phyloP scores from a whole-genome alignment of 257 asterid species.

The Scutellaria minor region DNA sequence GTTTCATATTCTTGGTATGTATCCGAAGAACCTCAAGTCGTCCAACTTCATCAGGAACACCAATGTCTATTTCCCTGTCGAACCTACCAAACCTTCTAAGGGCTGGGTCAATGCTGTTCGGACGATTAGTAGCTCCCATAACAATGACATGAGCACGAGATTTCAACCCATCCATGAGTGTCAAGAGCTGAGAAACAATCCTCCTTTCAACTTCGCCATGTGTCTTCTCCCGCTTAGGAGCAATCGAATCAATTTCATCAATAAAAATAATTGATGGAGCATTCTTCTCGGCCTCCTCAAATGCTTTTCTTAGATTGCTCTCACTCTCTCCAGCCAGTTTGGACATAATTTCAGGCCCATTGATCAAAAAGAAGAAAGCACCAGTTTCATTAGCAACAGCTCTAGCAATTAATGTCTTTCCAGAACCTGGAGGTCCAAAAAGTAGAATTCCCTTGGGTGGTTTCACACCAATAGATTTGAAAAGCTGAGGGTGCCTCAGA shows the following conservation, averaged over 20 bases:
- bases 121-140: conserved; percentile 61
- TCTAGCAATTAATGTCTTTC: conserved; percentile 60
- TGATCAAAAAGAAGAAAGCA: conserved; percentile 60
- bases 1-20: conserved; percentile 60
- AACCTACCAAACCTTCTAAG: conserved; percentile 68
- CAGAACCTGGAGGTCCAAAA: conserved; percentile 64
- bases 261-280: conserved; percentile 59
- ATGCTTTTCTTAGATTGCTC: conserved; percentile 62
- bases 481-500: conserved; percentile 61
- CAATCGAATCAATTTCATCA: conserved; percentile 60
- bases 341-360: conserved; percentile 65
- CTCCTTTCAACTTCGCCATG: conserved; percentile 69
- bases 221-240: conserved; percentile 64
- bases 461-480: conserved; percentile 63
- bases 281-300: conserved; percentile 68
- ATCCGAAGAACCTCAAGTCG: conserved; percentile 61
- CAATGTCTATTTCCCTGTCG: conserved; percentile 62
- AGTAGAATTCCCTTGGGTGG: conserved; percentile 65
- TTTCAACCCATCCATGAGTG: conserved; percentile 64
- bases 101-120: conserved; percentile 62
- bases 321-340: conserved; percentile 67
- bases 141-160: conserved; percentile 65
- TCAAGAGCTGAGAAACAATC: conserved; percentile 61
- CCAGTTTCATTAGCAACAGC: conserved; percentile 67
- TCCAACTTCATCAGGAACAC: conserved; percentile 66